These are phyloP conservation scores for Jaminaea rosea DNA, from an alignment of 1,284 basidiomycete species.

Conservation along the genomic window DNA sequence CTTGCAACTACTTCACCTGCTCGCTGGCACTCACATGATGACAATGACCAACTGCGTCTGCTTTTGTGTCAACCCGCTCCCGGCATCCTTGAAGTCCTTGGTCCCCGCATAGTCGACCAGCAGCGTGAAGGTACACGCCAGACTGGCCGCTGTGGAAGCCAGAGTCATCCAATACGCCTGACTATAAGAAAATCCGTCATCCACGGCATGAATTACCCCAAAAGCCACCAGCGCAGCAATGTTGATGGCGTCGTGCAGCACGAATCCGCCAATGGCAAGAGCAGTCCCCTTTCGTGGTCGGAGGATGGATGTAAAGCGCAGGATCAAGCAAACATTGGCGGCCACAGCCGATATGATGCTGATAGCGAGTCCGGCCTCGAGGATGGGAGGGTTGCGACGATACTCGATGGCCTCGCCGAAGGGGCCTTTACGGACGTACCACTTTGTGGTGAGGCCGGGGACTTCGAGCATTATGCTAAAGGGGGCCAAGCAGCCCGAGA, in stretches of 20 bases:
- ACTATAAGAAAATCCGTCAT: conserved; percentile 53
- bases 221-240: conserved; percentile 59
- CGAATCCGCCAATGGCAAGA: conserved; percentile 58
- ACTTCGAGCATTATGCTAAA: conserved; percentile 66
- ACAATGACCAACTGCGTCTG: conserved; percentile 69
- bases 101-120: conserved; percentile 56
- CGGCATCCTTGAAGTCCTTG: conserved; percentile 60
- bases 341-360: conserved; percentile 63
- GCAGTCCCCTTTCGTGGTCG: conserved; percentile 54
- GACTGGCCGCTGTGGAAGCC: conserved; percentile 63
- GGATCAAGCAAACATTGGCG: conserved; percentile 62
- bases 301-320: conserved; percentile 58
- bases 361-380: conserved; percentile 57
- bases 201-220: conserved; percentile 57
- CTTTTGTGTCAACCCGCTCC: conserved; percentile 64
- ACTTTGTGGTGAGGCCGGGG: conserved; percentile 25
- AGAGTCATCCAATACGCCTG: conserved; percentile 68
- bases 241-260: conserved; percentile 60
- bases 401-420: conserved; percentile 18
- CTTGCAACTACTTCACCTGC: no score
- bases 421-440: conserved; percentile 25
- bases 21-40: conserved; percentile 51
- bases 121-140: conserved; percentile 62
- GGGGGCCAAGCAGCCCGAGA: conserved; percentile 61
- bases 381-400: conserved; percentile 49